Conservation (phyloP, 306 rosid genomes). For the Lagenaria siceraria region DNA sequence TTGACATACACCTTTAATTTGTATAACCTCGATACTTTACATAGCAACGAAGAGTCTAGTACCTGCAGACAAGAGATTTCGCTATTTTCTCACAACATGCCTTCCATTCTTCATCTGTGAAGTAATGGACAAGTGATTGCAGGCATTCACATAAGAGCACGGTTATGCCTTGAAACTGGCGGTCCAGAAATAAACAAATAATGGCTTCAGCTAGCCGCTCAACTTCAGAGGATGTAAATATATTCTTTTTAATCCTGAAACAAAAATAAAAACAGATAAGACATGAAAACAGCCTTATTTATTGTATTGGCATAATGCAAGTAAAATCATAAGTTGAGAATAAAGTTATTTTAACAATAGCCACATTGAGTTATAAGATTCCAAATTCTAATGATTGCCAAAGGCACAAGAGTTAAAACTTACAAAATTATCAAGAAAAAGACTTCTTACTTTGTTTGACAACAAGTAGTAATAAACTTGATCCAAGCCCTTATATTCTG, state of each 20-base stretch:
- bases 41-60: constrained; percentile 1
- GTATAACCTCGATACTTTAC: background rate
- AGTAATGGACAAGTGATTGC: constrained; percentile 53
- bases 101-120: constrained; percentile 63
- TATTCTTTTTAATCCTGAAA: constrained; percentile 40
- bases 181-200: constrained; percentile 61
- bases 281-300: background rate
- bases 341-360: background rate
- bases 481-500: constrained; percentile 74
- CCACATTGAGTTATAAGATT: background rate
- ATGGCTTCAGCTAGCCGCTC: constrained; percentile 63
- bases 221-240: constrained; percentile 58
- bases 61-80: constrained; percentile 79
- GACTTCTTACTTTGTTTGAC: constrained; percentile 45
- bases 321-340: background rate
- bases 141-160: constrained; percentile 52
- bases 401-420: background rate
- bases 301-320: background rate
- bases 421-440: background rate
- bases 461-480: constrained; percentile 46
- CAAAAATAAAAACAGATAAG: background rate
- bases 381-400: background rate
- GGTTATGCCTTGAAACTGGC: constrained; percentile 58
- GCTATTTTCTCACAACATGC: constrained; percentile 64
- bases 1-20: background rate